Percentiles rank a stretch among this genome's conserved stretches.
Evolutionary conservation across 345 rosid genomes (phyloP).

Genomic region (Geranium brycei): DNA sequence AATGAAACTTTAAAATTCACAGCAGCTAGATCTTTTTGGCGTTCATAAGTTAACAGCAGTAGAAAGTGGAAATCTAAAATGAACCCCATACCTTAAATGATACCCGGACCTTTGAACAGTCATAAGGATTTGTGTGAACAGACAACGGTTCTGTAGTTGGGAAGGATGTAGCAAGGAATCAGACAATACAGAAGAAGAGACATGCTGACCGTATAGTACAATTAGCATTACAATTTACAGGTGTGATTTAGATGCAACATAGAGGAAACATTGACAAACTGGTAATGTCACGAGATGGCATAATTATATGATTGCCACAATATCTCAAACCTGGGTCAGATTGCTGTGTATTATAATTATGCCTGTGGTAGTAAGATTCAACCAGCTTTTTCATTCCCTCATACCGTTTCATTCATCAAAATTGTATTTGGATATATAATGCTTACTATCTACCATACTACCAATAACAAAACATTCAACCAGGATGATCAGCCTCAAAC

Average conservation of each 20-base stretch:
- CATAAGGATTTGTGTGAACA: conserved; percentile 18
- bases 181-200: neutral
- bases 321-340: neutral
- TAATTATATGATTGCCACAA: neutral
- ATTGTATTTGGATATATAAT: neutral
- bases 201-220: neutral
- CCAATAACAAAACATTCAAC: neutral
- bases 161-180: conserved; percentile 1
- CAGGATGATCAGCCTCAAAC: no score
- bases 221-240: neutral
- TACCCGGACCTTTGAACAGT: conserved; percentile 27
- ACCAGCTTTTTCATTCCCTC: neutral
- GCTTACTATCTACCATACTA: neutral
- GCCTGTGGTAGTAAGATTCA: neutral
- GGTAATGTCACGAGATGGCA: neutral
- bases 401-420: neutral
- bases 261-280: neutral
- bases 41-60: neutral
- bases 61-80: neutral
- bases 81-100: conserved; percentile 32
- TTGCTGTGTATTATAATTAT: no score
- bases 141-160: conserved; percentile 34
- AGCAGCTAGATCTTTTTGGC: conserved; percentile 3
- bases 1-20: neutral
- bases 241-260: neutral